These are phyloP conservation scores for Allomyces javanicus DNA, from an alignment of 192 early-diverging fungal species.

Conservation along the genomic window DNA sequence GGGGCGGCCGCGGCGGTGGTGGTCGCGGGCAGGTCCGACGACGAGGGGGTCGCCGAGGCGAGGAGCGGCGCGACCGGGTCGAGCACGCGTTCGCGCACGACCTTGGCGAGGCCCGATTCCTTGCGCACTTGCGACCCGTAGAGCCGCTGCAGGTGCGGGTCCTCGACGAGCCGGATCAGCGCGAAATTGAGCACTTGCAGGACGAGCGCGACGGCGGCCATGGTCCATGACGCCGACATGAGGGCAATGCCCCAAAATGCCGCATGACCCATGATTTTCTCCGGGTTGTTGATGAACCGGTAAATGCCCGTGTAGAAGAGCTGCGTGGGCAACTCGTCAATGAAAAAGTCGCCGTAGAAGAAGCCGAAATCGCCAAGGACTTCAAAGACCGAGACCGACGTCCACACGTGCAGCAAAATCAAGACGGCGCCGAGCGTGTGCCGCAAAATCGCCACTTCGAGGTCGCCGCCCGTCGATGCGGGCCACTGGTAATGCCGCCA, in stretches of 20 bases:
- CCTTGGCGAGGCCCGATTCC: conserved; percentile 51
- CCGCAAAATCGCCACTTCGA: conserved; percentile 32
- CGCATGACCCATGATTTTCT: conserved; percentile 79
- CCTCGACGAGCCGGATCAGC: conserved; percentile 73
- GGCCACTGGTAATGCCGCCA: conserved; percentile 61
- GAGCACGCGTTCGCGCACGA: conserved; percentile 11
- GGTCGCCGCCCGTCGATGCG: conserved; percentile 36
- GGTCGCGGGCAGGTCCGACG: neutral
- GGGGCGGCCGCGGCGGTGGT: neutral
- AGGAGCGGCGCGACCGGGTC: neutral
- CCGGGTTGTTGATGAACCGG: conserved; percentile 84
- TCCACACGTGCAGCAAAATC: conserved; percentile 82
- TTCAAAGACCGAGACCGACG: conserved; percentile 75
- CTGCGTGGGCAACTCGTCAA: conserved; percentile 51
- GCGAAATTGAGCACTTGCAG: conserved; percentile 64
- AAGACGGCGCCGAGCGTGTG: conserved; percentile 57
- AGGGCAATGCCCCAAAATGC: conserved; percentile 86
- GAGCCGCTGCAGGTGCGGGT: conserved; percentile 73
- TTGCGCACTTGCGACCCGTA: conserved; percentile 71
- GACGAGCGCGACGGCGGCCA: conserved; percentile 66
- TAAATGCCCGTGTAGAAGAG: conserved; percentile 82
- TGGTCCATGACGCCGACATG: conserved; percentile 58
- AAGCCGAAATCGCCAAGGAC: conserved; percentile 88
- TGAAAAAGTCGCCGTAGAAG: conserved; percentile 62
- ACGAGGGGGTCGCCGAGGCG: neutral